phyloP scores from a whole-genome alignment of 2,329 filamentous ascomycete species.

The Ophiosphaerella narmari region DNA sequence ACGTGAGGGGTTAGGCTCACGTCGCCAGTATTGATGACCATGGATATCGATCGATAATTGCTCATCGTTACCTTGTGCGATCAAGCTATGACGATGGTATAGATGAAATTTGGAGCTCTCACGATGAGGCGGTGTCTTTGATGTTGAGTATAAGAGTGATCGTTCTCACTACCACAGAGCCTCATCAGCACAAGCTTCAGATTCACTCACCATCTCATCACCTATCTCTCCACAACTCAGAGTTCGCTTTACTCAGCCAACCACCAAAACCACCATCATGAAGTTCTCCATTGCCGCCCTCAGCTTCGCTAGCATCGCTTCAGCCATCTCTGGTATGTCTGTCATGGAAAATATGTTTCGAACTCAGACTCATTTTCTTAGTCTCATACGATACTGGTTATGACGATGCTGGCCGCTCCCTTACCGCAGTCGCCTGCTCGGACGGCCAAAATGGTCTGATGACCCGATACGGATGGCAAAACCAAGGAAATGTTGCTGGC shows the following conservation, averaged over 20 bases:
- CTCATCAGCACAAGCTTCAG: constrained; percentile 20
- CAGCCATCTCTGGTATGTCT: constrained; percentile 38
- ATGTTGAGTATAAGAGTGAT: constrained; percentile 34
- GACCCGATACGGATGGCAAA: constrained; percentile 63
- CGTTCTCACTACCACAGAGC: constrained; percentile 11
- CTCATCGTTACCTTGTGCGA: constrained; percentile 25
- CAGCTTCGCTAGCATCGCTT: constrained; percentile 34
- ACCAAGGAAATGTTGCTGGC: constrained; percentile 50
- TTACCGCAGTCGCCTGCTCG: constrained; percentile 67
- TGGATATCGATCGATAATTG: constrained; percentile 24
- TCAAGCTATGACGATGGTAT: constrained; percentile 21
- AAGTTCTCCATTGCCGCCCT: constrained; percentile 39
- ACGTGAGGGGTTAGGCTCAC: constrained; percentile 19
- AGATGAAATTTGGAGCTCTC: constrained; percentile 18
- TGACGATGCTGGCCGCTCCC: constrained; percentile 62
- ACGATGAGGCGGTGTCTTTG: constrained; percentile 11
- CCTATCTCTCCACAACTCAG: constrained; percentile 4
- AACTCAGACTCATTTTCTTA: constrained; percentile 12
- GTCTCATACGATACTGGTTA: constrained; percentile 77
- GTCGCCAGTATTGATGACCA: constrained; percentile 24
- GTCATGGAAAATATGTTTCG: background rate
- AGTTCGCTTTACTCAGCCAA: background rate
- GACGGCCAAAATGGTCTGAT: constrained; percentile 70
- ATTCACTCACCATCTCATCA: constrained; percentile 10
- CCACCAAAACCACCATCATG: constrained; percentile 28